phyloP scores from a whole-genome alignment of 805 yeast genomes.

The Nadsonia fulvescens region DNA sequence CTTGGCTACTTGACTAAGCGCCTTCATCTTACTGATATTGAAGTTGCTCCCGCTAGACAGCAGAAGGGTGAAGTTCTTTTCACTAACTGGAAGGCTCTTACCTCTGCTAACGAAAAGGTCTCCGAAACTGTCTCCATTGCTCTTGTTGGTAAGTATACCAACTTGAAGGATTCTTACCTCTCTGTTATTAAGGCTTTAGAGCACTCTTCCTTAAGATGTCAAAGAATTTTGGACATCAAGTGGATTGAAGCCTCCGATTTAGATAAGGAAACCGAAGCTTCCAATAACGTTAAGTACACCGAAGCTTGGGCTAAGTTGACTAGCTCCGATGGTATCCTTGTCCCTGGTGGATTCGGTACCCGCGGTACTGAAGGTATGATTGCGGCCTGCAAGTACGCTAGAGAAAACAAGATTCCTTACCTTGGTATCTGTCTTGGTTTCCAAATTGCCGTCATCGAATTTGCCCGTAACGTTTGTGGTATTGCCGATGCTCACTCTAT shows the following conservation, averaged over 20 bases:
- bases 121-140: constrained; percentile 85
- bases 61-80: constrained; percentile 54
- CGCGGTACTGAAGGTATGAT: constrained; percentile 99
- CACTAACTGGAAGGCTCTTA: constrained; percentile 61
- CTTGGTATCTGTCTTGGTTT: constrained; percentile 95
- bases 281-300: constrained; percentile 63
- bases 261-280: constrained; percentile 50
- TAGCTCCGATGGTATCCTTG: constrained; percentile 88
- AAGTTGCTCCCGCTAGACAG: constrained; percentile 30
- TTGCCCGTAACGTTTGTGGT: constrained; percentile 64
- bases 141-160: constrained; percentile 91
- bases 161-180: constrained; percentile 84
- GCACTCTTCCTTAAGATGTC: constrained; percentile 84
- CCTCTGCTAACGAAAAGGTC: constrained; percentile 65
- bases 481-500: constrained; percentile 52
- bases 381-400: constrained; percentile 93
- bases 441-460: constrained; percentile 93
- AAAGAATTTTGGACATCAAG: constrained; percentile 64
- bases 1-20: constrained; percentile 54
- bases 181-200: constrained; percentile 91
- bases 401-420: constrained; percentile 85
- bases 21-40: constrained; percentile 36
- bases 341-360: constrained; percentile 96
- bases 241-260: constrained; percentile 95
- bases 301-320: constrained; percentile 90